phyloP scores from a whole-genome alignment of 257 asterid species.

The Fraxinus cuspidata region DNA sequence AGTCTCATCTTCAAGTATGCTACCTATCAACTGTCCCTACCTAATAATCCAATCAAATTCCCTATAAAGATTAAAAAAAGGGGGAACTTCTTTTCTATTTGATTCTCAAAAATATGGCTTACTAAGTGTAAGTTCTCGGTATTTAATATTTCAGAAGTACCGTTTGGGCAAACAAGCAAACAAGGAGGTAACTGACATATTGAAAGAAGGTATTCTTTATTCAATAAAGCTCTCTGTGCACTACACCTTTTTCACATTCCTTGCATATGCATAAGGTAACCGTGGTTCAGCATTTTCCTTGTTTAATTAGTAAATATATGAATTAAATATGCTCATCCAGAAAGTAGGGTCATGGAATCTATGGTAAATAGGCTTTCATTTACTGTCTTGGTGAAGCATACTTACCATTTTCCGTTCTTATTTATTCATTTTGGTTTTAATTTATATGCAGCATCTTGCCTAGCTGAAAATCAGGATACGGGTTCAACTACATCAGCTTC shows the following conservation, averaged over 20 bases:
- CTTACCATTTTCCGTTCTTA: not conserved
- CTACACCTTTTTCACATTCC: constrained; percentile 12
- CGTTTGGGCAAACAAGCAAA: constrained; percentile 82
- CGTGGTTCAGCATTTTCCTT: not conserved
- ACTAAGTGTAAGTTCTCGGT: constrained; percentile 3
- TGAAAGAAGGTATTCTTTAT: constrained; percentile 67
- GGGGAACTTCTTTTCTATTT: not conserved
- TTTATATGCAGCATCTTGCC: constrained; percentile 60
- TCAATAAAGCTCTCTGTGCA: not conserved
- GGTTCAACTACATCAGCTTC: constrained; percentile 77
- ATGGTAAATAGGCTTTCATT: too few species aligned
- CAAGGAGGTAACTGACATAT: constrained; percentile 72
- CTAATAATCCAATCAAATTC: not conserved
- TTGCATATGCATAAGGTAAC: not conserved
- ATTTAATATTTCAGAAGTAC: constrained; percentile 61
- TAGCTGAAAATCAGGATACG: constrained; percentile 84
- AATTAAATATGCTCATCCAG: not conserved
- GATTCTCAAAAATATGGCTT: not conserved
- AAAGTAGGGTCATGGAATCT: too few species aligned
- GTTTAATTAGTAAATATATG: not conserved
- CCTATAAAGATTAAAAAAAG: not conserved
- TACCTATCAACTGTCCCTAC: not conserved
- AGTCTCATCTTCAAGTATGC: constrained; percentile 92
- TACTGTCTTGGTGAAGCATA: not conserved
- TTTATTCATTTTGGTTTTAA: constrained; percentile 15